These are phyloP conservation scores for Nicotiana obtusifolia DNA, from an alignment of 257 asterid genomes.

Conservation along the genomic window DNA sequence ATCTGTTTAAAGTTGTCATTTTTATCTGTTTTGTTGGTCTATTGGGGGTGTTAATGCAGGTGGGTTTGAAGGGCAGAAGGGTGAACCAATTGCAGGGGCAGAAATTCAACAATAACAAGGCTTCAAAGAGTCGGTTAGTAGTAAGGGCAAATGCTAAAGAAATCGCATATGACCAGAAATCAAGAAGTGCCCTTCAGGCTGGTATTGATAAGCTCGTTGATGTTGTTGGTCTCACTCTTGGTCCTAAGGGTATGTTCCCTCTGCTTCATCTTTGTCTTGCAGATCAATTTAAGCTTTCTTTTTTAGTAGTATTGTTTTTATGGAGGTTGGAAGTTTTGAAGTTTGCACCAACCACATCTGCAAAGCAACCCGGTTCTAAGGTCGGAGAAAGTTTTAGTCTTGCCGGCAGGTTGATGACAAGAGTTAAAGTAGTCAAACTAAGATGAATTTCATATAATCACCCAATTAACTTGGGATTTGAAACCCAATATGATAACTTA, in stretches of 20 bases:
- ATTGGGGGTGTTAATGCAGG: conserved; percentile 29
- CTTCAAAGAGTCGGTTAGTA: conserved; percentile 50
- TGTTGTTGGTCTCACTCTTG: conserved; percentile 90
- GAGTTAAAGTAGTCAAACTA: not conserved
- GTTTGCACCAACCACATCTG: not conserved
- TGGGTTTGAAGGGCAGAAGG: conserved; percentile 48
- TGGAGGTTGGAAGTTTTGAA: not conserved
- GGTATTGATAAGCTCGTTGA: conserved; percentile 95
- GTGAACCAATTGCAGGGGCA: conserved; percentile 59
- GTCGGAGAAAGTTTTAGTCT: not conserved
- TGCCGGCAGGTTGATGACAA: not conserved
- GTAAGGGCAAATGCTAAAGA: conserved; percentile 91
- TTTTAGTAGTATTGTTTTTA: not conserved
- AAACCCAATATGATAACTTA: not conserved
- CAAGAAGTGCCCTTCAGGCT: conserved; percentile 88
- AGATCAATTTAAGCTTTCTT: not conserved
- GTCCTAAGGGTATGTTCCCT: conserved; percentile 70
- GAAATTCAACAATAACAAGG: conserved; percentile 37
- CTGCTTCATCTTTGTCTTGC: not conserved
- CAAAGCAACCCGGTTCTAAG: not conserved
- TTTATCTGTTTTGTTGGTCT: not conserved
- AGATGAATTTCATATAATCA: not conserved
- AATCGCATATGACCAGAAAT: conserved; percentile 76
- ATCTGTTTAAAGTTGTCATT: not conserved
- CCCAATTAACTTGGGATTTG: not conserved